These are phyloP conservation scores for Fraxinus latifolia DNA, from an alignment of 305 asterid genomes.

Conservation along the genomic window DNA sequence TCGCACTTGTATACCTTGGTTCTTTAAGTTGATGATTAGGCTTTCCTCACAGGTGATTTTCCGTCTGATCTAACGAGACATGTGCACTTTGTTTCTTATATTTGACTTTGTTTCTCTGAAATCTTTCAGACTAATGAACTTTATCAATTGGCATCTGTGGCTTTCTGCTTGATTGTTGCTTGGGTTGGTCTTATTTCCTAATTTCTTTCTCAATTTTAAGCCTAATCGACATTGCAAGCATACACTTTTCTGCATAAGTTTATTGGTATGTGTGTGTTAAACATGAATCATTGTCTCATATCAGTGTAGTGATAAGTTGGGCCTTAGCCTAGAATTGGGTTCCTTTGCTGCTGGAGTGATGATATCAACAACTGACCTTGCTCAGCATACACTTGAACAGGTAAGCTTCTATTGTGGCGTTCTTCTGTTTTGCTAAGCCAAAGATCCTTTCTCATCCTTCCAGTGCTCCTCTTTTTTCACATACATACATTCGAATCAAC, in stretches of 20 bases:
- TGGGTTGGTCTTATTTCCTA: slow-evolving; percentile 59
- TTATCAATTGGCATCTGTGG: slow-evolving; percentile 75
- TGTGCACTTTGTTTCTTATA: slow-evolving; percentile 17
- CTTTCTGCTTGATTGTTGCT: slow-evolving; percentile 80
- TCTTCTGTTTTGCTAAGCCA: neutral
- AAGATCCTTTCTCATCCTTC: neutral
- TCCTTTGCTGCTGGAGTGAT: slow-evolving; percentile 79
- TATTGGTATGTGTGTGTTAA: neutral
- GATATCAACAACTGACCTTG: slow-evolving; percentile 71
- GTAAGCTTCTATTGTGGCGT: slow-evolving; percentile 19
- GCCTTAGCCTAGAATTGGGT: slow-evolving; percentile 75
- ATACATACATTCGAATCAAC: neutral
- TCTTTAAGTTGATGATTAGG: slow-evolving; percentile 73
- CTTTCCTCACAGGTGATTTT: slow-evolving; percentile 68
- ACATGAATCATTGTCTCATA: slow-evolving; percentile 26
- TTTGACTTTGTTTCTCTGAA: slow-evolving; percentile 33
- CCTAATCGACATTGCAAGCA: slow-evolving; percentile 4
- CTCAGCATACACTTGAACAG: slow-evolving; percentile 75
- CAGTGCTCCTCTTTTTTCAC: neutral
- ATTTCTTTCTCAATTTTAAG: slow-evolving; percentile 27
- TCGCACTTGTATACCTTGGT: slow-evolving; percentile 66
- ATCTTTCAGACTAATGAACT: slow-evolving; percentile 75
- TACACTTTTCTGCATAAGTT: neutral
- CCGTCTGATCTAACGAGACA: slow-evolving; percentile 25
- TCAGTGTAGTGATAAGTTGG: slow-evolving; percentile 73